Evolutionary conservation across 2,329 filamentous ascomycete species (phyloP), one percentile per base, ranked within the genome.

Genomic region (Ophiostoma tasmaniense): DNA sequence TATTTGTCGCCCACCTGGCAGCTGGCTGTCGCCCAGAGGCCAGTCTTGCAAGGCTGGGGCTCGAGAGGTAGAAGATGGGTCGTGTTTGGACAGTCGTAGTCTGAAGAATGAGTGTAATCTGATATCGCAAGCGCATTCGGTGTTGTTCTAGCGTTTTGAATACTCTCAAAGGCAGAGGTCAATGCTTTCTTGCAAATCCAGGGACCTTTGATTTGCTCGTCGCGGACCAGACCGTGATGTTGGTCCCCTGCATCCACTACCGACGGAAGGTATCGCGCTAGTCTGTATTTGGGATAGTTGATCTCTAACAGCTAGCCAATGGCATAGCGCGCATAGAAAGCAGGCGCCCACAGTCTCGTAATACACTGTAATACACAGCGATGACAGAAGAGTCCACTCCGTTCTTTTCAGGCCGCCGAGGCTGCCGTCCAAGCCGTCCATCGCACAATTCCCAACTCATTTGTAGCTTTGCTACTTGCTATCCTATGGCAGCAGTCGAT

Each of bases 191-290:
- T 33, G 33, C 33, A 62, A 37, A 35, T n/a, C 17, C 14, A 62
- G 28, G 30, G 59, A 42, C 20, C 13, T 66, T n/a, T 68, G 67
- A 69, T 67, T 42, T 55, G 65, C 17, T 64, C 68, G 64, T 66
- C n/a, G 59, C 59, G 68, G 65, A 37, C 66, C 59, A 67, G 68
- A 50, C 68, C 68, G 68, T 33, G 28, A 59, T 64, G 52, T 22
- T 64, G 68, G 64, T 22, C 50, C 42, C 42, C 39, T 67, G 68
- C 30, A 66, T 42, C 59, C 66, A 67, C 68, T 67, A 65, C 22
- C 55, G 59, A 30, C 35, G 17, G 14, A 10, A 42, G 42, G 50
- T 55, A 13, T 13, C 33, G 22, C 10, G 52, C 69, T 70, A 70
- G 50, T 39, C 30, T 52, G 5, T 5, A 37, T 66, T 22, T 33